Conservation (phyloP, 768 basidiomycete genomes). For the Leccinum uliginosum region DNA sequence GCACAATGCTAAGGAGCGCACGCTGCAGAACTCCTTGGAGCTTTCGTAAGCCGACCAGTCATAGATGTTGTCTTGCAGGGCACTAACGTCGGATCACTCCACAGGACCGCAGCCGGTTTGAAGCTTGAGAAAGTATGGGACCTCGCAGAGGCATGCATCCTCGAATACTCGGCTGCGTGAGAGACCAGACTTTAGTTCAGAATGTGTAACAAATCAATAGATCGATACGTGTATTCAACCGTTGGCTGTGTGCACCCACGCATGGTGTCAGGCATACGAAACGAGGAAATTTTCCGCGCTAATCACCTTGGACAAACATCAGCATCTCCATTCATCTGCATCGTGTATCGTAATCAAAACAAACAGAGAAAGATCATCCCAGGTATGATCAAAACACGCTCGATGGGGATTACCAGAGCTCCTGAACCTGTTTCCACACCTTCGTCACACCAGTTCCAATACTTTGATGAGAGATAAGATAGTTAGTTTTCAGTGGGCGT, state of each 20-base stretch:
- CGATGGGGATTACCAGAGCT: slow-evolving; percentile 16
- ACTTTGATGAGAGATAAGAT: slow-evolving; percentile 32
- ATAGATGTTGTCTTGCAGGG: not conserved
- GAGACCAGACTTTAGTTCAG: not conserved
- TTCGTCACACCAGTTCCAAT: slow-evolving; percentile 73
- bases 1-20: slow-evolving; percentile 33
- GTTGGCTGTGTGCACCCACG: slow-evolving; percentile 16
- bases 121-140: slow-evolving; percentile 32
- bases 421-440: slow-evolving; percentile 59
- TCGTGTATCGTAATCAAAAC: not conserved
- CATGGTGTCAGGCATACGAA: slow-evolving; percentile 1
- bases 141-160: slow-evolving; percentile 22
- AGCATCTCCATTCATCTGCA: not conserved
- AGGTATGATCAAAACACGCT: not conserved
- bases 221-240: not conserved
- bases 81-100: not conserved
- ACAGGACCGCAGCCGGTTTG: slow-evolving; percentile 22
- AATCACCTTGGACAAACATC: not conserved
- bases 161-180: slow-evolving; percentile 25
- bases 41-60: slow-evolving; percentile 22
- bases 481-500: not conserved
- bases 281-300: not conserved
- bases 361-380: not conserved
- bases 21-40: slow-evolving; percentile 23
- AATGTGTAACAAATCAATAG: not conserved